Base-by-base conservation (phyloP, 176 grass and related monocot genomes). In the Pontederia paniculata region DNA sequence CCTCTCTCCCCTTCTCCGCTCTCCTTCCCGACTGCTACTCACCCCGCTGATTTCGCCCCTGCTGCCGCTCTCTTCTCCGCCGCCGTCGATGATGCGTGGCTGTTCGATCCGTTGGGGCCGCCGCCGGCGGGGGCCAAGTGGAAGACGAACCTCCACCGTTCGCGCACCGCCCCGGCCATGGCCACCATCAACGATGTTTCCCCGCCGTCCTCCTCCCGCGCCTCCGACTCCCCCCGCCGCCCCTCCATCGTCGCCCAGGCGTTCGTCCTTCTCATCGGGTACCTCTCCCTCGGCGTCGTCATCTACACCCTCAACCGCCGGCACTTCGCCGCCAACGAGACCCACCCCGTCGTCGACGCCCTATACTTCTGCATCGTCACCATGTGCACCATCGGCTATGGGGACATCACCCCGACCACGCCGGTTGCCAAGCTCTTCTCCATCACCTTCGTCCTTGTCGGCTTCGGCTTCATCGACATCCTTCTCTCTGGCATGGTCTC, bases 281-380 rank as follows among this genome's bases (percentile, higher is more conserved):
- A 96, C 74, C 86, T 96, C 64, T 68, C 66, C 43, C 71, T 96
- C 9, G 89, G 91, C 0, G 82, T 96, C n/a, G 51, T 75, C 18
- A 78, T 96, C 73, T 96, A 86, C 58, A 71, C 86, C 31, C 73
- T 79, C n/a, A 54, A 59, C 21, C 91, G 82, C 0, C 12, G 17
- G 21, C 86, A 79, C 59, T 96, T 96, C 71, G 69, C 76, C 0
- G 66, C 58, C 1, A 73, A 69, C 31, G 58, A 83, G 14, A 96
- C 91, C 10, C 81, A 95, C 71, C 89, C 89, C 14, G 63, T 96
- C 23, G 86, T 80, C 23, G 91, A 96, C 78, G 91, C 91, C 0
- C 80, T 96, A 42, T 96, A 96, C 66, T 96, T 96, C 77, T 96
- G 86, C 56, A 96, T 96, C 63, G 91, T 96, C 20, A 96, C 91